Evolutionary conservation across 2,329 filamentous ascomycete genomes (phyloP), one percentile per base, ranked within the genome.

Genomic region (Teratosphaeria epicoccoides): DNA sequence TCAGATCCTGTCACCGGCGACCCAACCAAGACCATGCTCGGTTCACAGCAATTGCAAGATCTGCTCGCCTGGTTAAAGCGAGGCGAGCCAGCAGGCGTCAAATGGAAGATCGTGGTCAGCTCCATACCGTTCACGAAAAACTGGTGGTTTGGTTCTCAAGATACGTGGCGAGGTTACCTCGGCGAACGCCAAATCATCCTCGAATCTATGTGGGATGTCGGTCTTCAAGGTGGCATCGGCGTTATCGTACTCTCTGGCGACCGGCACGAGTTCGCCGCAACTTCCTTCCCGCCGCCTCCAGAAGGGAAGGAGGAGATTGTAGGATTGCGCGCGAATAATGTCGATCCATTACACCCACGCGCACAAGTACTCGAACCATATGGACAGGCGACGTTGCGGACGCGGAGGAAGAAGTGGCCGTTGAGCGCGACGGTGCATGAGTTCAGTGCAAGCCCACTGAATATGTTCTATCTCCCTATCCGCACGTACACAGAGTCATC

Each of bases 61-160:
- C 78, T 98, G 1, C 73, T 96, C 4, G 75, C 76, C 3, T 98
- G 86, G 78, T 76, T 98, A 20, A 73, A 74, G 10, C 81, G 79
- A 1, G 82, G 86, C 0, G 85, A 88, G 56, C 84, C 87, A 0
- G 73, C 74, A 25, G 88, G 88, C 1, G 83, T 96, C 0, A 84
- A 84, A 63, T 98, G 93, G 91, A 97, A 97, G 72, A 83, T 98
- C 61, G 75, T 98, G 48, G 84, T 90, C 17, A 90, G 87, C 37
- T 90, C 87, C 17, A 86, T 97, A 4, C 93, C 93, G 0, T 95
- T 98, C 66, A 97, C 93, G 6, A 95, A 95, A 72, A 98, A 98
- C 69, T 98, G 93, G 91, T 85, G 82, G 23, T 81, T 95, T 57
- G 91, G 93, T 57, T 82, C 82, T 2, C 77, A 84, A 55, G 93